Base-by-base conservation (phyloP, 805 yeast species). In the Lachancea fermentati region DNA sequence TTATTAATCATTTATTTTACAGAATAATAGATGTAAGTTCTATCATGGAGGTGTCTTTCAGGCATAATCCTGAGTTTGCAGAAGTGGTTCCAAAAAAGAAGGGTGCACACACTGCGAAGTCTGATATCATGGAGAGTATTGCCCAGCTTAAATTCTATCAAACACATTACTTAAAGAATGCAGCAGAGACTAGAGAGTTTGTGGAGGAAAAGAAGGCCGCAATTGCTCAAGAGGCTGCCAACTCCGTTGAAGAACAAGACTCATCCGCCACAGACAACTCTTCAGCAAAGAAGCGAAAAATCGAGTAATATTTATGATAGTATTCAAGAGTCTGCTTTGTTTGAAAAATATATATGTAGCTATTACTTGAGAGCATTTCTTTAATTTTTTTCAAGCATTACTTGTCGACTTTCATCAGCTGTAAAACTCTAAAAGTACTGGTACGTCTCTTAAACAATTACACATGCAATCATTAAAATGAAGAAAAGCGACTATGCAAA, bases 1-100 rank as follows among this genome's bases (percentile, higher is more conserved):
- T 86, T 5, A 60, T 75, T n/a, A 72, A 73, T 15, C 74, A 66
- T 47, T 52, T 79, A 32, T 79, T 75, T 57, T 93, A 93, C 58
- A 73, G 99, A 40, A 71, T 89, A 30, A 75, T 93, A 30, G 99
- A 93, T 55, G 98, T 93, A 12, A 81, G 94, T n/a, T 69, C 88
- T 1, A 66, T 93, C 34, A 76, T 79, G 73, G 98, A 93, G 62
- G 64, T 88, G 12, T 82, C 89, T 1, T 68, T 65, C 34, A 78
- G 97, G 53, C 89, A 84, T 56, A 86, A 86, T 58, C 83, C 85
- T 1, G 65, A 60, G 3, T 62, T 88, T 36, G 69, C 81, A 63
- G 60, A 60, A 16, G 43, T 55, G 52, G 41, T 68, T 65, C 49
- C 97, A 91, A 4, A 68, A 62, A 93, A 94, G 63, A 65, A 63